phyloP scores from a whole-genome alignment of 768 basidiomycete species.

The Omphalotus guepiniiformis region DNA sequence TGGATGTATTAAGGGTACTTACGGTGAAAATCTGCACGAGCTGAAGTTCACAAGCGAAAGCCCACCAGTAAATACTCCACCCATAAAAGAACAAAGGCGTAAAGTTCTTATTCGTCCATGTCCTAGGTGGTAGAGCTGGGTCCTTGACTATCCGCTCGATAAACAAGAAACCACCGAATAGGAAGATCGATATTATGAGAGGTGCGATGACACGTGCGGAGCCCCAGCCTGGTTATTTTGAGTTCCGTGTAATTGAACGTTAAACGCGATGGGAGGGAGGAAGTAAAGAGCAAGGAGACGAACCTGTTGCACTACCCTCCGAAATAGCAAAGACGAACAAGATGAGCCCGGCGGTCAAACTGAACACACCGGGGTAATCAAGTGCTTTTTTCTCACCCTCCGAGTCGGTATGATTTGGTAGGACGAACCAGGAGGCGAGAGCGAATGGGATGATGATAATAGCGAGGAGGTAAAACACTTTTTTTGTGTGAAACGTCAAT shows the following conservation, averaged over 20 bases:
- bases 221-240: constrained; percentile 34
- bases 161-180: constrained; percentile 38
- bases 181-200: constrained; percentile 36
- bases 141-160: constrained; percentile 31
- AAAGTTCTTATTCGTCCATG: constrained; percentile 37
- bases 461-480: constrained; percentile 39
- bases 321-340: constrained; percentile 35
- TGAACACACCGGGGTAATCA: constrained; percentile 14
- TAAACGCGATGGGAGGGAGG: background rate
- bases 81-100: constrained; percentile 32
- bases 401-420: constrained; percentile 8
- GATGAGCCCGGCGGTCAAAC: constrained; percentile 19
- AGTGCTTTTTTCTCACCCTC: constrained; percentile 6
- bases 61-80: constrained; percentile 12
- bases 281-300: background rate
- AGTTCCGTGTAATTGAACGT: too few species aligned
- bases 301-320: constrained; percentile 13
- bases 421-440: constrained; percentile 9
- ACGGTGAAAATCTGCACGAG: constrained; percentile 25
- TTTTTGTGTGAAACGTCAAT: too few species aligned
- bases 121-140: constrained; percentile 27
- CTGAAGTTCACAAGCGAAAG: constrained; percentile 29
- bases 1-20: too few species aligned
- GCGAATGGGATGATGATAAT: constrained; percentile 25
- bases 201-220: constrained; percentile 37